Evolutionary conservation across 2,329 filamentous ascomycete species (phyloP).

Genomic region (Blastomyces parvus): DNA sequence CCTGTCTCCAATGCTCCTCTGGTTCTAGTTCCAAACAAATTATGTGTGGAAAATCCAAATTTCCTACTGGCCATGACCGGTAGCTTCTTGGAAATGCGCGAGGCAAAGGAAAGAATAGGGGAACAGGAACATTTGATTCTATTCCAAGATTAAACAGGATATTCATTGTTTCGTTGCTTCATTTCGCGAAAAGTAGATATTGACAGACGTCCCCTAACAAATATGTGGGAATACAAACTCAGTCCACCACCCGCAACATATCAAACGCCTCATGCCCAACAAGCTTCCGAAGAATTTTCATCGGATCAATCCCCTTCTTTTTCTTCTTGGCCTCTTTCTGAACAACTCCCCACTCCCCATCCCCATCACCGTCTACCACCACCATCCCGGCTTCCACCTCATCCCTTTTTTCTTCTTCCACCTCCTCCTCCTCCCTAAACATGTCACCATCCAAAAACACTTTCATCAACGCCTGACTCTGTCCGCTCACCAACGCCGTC

Average conservation of each 20-base stretch:
- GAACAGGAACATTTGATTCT: background rate
- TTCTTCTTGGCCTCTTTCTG: conserved; percentile 15
- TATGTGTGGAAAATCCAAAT: no score
- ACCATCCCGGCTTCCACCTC: conserved; percentile 18
- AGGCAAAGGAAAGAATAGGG: no score
- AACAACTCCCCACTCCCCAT: background rate
- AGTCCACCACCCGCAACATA: conserved; percentile 50
- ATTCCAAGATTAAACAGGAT: background rate
- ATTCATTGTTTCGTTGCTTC: background rate
- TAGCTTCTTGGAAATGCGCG: background rate
- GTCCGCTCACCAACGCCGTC: conserved; percentile 13
- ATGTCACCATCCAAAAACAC: conserved; percentile 44
- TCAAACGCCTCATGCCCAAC: conserved; percentile 46
- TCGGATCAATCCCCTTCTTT: conserved; percentile 27
- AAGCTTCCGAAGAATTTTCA: conserved; percentile 41
- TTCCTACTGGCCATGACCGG: no score
- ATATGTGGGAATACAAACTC: conserved; percentile 11
- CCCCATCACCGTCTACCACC: conserved; percentile 9
- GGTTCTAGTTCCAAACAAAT: no score
- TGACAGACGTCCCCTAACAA: background rate
- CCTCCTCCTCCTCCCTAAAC: conserved; percentile 22
- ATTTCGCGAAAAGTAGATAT: background rate
- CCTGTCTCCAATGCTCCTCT: no score
- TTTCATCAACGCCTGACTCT: conserved; percentile 46
- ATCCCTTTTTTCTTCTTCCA: conserved; percentile 21